Percentiles rank a stretch among this genome's conserved stretches.
These are phyloP conservation scores for Gaeumannomyces tritici DNA, from an alignment of 2,329 filamentous ascomycete genomes.

Conservation along the genomic window DNA sequence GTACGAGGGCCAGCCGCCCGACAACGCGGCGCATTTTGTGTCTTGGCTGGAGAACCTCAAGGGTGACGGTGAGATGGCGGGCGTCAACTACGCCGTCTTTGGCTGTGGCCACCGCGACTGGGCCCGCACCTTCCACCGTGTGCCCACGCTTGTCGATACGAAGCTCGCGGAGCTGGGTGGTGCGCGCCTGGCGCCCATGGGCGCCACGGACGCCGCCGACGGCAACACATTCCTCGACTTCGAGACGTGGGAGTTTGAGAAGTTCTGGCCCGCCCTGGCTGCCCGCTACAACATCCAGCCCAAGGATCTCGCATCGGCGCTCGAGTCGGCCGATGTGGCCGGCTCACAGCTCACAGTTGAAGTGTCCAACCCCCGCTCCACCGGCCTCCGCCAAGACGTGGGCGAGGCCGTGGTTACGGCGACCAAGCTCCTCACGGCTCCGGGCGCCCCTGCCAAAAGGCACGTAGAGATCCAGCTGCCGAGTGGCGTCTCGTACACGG, in stretches of 20 bases:
- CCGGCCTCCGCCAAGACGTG: slow-evolving; percentile 53
- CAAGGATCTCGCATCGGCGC: slow-evolving; percentile 14
- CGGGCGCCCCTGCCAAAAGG: slow-evolving; percentile 35
- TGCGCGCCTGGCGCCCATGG: slow-evolving; percentile 35
- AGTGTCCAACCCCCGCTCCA: slow-evolving; percentile 42
- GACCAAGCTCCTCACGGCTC: slow-evolving; percentile 34
- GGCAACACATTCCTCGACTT: slow-evolving; percentile 60
- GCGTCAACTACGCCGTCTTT: slow-evolving; percentile 58
- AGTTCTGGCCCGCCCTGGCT: slow-evolving; percentile 39
- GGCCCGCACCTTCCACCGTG: slow-evolving; percentile 53
- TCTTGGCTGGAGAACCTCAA: slow-evolving; percentile 51
- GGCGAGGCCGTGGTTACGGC: slow-evolving; percentile 49
- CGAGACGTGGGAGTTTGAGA: slow-evolving; percentile 56
- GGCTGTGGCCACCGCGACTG: slow-evolving; percentile 48
- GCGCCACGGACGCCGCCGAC: slow-evolving; percentile 48
- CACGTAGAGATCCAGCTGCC: slow-evolving; percentile 62
- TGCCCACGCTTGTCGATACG: slow-evolving; percentile 54
- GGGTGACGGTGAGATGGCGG: slow-evolving; percentile 37
- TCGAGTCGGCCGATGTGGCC: slow-evolving; percentile 12
- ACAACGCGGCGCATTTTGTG: slow-evolving; percentile 62
- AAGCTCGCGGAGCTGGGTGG: slow-evolving; percentile 40
- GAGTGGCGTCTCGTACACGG: slow-evolving; percentile 52
- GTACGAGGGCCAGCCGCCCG: slow-evolving; percentile 66
- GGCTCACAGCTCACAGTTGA: slow-evolving; percentile 30
- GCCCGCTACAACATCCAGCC: slow-evolving; percentile 24